phyloP scores from a whole-genome alignment of 225 moss, liverwort and hornwort genomes.

The Sphagnum contortum region DNA sequence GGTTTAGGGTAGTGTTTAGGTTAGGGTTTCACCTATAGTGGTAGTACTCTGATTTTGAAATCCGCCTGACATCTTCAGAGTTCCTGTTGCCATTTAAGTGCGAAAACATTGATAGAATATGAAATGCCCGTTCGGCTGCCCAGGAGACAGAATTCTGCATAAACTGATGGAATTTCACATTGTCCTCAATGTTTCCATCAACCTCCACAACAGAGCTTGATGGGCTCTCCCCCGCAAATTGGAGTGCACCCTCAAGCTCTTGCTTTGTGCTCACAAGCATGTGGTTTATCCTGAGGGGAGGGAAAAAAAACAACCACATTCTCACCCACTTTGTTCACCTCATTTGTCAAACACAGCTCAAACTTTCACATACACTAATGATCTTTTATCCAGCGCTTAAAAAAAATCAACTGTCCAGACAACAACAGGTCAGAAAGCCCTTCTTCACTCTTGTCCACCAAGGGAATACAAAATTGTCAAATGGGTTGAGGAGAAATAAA shows the following conservation, averaged over 20 bases:
- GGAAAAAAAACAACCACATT: background rate
- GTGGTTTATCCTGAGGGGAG: constrained; percentile 55
- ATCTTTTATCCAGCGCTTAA: background rate
- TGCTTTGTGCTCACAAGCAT: constrained; percentile 55
- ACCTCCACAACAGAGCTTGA: constrained; percentile 91
- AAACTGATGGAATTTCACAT: constrained; percentile 64
- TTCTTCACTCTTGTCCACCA: too few species aligned
- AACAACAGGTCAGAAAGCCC: too few species aligned
- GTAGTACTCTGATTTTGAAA: constrained; percentile 35
- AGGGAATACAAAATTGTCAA: too few species aligned
- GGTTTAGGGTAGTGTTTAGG: too few species aligned
- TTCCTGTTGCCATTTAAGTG: background rate
- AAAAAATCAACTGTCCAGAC: too few species aligned
- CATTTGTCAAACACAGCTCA: background rate
- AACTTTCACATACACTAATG: background rate
- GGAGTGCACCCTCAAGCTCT: constrained; percentile 62
- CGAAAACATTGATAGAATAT: constrained; percentile 40
- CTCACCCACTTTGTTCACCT: background rate
- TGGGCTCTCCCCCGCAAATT: constrained; percentile 53
- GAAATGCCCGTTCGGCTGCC: constrained; percentile 55
- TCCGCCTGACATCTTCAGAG: constrained; percentile 18
- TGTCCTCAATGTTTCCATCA: constrained; percentile 73
- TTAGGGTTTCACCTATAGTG: constrained; percentile 42
- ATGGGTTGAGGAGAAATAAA: too few species aligned
- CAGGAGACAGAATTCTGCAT: constrained; percentile 47